Base-by-base conservation (phyloP, 805 yeast species). In the Kockiozyma suomiensis region DNA sequence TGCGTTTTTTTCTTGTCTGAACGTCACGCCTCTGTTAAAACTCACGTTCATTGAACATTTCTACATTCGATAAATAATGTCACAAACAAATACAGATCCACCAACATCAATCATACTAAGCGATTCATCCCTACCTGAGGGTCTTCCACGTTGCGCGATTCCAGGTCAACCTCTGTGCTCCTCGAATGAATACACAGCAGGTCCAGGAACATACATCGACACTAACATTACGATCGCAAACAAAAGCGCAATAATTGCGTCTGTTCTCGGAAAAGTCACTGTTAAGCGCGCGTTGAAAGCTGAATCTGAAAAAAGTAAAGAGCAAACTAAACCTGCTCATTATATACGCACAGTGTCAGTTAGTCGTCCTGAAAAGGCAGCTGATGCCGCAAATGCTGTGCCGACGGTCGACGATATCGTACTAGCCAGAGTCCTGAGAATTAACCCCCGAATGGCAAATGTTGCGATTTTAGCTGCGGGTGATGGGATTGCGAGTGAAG, bases 321-420 rank as follows among this genome's bases (percentile, higher is more conserved):
- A 50, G 17, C n/a, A 54, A 23, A 13, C 54, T 23, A 41, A 30
- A 25, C 13, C 53, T 23, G 45, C 35, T n/a, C 32, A 37, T 37
- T 37, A 35, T 25, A 5, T 17, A 5, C 21, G 53, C 12, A 65
- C 49, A 43, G 58, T 77, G 0, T 69, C 74, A 4, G 79, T 77
- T 10, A 19, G 64, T 3, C 70, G 72, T 35, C 59, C 60, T 7
- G 51, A 62, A 3, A 58, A 47, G 28, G 66, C 62, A 19, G 48
- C 68, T 37, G 58, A 61, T 37, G 55, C 63, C 47, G 38, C 59
- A 41, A 50, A 37, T 32, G 61, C 66, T 19, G 64, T 92, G 56
- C 98, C 98, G 6, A 82, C 84, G 63, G 97, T 90, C 65, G 87
- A 88, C 30, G 97, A 93, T 72, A 73, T 85, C 25, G 97, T 94